Evolutionary conservation across 257 asterid species (phyloP).

Genomic region (Petrea volubilis): DNA sequence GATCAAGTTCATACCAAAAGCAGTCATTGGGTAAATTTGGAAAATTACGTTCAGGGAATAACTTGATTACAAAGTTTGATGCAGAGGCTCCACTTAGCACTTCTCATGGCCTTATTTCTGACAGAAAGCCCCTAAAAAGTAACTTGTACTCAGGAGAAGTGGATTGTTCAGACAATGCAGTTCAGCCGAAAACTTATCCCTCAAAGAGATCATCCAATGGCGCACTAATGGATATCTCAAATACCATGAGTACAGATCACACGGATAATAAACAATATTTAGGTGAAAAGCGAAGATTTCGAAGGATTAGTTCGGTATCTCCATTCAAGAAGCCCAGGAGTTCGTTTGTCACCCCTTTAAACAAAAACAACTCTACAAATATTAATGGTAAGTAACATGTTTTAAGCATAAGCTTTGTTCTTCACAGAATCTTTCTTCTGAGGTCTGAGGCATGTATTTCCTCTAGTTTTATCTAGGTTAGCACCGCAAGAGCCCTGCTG

Average conservation of each 20-base stretch:
- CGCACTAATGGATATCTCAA: conserved; percentile 72
- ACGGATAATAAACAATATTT: conserved; percentile 38
- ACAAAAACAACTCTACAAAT: conserved; percentile 36
- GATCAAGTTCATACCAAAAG: conserved; percentile 46
- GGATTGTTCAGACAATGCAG: conserved; percentile 34
- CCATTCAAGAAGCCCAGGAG: conserved; percentile 92
- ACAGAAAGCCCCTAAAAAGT: conserved; percentile 33
- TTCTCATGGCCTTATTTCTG: conserved; percentile 31
- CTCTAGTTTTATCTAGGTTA: conserved; percentile 61
- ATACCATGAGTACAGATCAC: conserved; percentile 34
- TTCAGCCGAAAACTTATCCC: conserved; percentile 30
- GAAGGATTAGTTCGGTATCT: conserved; percentile 51
- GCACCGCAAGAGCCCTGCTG: conserved; percentile 52
- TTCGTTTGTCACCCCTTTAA: conserved; percentile 71
- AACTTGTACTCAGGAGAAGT: conserved; percentile 21
- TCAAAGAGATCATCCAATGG: conserved; percentile 44
- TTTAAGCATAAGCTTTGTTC: conserved; percentile 25
- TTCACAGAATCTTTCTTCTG: conserved; percentile 26
- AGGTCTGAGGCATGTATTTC: conserved; percentile 36
- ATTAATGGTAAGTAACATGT: conserved; percentile 53
- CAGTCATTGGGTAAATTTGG: conserved; percentile 37
- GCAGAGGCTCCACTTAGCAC: conserved; percentile 63
- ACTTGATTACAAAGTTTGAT: conserved; percentile 81
- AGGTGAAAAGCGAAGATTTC: conserved; percentile 66
- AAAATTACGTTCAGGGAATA: conserved; percentile 55